Evolutionary conservation across 148 eudicot genomes (phyloP).

Genomic region (Rhododendron henanense): DNA sequence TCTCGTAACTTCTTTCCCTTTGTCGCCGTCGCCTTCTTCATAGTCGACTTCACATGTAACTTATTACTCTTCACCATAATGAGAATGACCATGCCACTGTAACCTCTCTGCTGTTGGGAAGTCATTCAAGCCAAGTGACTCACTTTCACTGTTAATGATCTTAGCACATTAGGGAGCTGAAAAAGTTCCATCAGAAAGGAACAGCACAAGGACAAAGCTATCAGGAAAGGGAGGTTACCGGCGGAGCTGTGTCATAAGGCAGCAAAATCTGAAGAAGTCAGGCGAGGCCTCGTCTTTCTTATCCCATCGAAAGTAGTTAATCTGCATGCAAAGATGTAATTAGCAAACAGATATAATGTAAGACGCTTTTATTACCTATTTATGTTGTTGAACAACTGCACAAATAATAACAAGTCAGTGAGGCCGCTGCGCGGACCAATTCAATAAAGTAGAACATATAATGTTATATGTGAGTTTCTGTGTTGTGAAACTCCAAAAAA

Average conservation of each 20-base stretch:
- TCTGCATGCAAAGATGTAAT: conserved; percentile 57
- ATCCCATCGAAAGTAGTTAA: conserved; percentile 94
- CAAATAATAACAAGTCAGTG: too few species aligned
- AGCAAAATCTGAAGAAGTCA: conserved; percentile 86
- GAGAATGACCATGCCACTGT: conserved; percentile 92
- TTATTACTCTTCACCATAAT: too few species aligned
- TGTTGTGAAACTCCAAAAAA: too few species aligned
- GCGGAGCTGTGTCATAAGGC: conserved; percentile 76
- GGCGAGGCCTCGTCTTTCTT: conserved; percentile 68
- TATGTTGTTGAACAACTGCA: neutral
- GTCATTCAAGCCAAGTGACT: conserved; percentile 80
- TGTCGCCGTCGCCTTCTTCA: too few species aligned
- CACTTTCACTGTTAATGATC: conserved; percentile 58
- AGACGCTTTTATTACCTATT: neutral
- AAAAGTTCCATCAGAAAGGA: conserved; percentile 1
- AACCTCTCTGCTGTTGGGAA: conserved; percentile 94
- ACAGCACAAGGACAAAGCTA: neutral
- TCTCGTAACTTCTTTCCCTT: too few species aligned
- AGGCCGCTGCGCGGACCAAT: too few species aligned
- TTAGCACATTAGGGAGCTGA: conserved; percentile 3
- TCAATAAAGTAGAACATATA: too few species aligned
- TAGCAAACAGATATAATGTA: conserved; percentile 4
- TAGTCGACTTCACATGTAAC: too few species aligned
- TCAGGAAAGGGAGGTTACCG: conserved; percentile 35
- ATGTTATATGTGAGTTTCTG: too few species aligned